phyloP scores from a whole-genome alignment of 495 filamentous ascomycete genomes.

The Aspergillus bertholletiae region DNA sequence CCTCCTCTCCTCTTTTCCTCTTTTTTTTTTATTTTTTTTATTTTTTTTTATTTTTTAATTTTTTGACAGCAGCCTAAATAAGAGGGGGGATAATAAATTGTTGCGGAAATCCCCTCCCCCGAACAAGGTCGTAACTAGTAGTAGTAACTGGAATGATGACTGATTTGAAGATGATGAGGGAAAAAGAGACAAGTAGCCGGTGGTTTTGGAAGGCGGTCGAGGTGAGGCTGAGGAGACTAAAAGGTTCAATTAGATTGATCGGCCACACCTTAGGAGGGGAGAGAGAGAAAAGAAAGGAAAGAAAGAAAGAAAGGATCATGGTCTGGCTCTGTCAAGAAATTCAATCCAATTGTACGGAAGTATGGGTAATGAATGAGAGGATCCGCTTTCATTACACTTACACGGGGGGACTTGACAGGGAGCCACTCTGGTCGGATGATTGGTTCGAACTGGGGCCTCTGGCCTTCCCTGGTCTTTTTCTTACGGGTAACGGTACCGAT shows the following conservation, averaged over 20 bases:
- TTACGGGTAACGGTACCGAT: background rate
- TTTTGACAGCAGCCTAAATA: background rate
- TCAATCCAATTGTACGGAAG: background rate
- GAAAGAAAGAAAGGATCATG: background rate
- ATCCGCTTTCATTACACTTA: background rate
- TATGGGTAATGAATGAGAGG: background rate
- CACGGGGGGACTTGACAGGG: background rate
- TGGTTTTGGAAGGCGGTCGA: conserved; percentile 26
- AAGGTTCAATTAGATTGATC: background rate
- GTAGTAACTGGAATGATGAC: too few species aligned
- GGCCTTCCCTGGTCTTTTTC: background rate
- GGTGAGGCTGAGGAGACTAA: conserved; percentile 15
- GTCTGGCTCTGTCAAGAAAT: background rate
- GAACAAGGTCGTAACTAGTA: too few species aligned
- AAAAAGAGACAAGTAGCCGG: conserved; percentile 3
- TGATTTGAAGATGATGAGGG: conserved; percentile 11
- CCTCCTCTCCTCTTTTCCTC: too few species aligned
- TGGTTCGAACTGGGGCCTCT: background rate
- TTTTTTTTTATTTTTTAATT: background rate
- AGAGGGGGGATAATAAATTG: background rate
- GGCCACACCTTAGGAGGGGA: background rate
- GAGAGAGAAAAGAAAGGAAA: background rate
- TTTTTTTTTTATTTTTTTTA: too few species aligned
- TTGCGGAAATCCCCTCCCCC: conserved; percentile 15
- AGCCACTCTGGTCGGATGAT: background rate